Conservation (phyloP, 2,329 filamentous ascomycete species). For the Pseudopithomyces maydicus region DNA sequence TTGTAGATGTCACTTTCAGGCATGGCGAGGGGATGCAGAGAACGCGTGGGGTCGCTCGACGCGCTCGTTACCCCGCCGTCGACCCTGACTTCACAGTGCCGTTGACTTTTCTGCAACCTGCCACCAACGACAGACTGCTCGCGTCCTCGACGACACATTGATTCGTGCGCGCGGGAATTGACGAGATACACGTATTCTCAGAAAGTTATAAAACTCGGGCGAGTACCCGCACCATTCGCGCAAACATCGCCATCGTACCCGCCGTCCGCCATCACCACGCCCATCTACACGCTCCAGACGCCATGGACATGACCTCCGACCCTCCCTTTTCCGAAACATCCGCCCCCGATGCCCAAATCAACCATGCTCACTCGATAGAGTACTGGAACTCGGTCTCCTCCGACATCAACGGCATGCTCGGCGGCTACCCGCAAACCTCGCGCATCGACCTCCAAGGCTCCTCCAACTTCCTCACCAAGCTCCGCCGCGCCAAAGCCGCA, state of each 20-base stretch:
- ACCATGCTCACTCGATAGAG: conserved; percentile 48
- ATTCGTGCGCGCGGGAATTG: too few relatives aligned
- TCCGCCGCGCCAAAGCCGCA: conserved; percentile 48
- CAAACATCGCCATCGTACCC: not conserved
- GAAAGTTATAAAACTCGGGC: too few relatives aligned
- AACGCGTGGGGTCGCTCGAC: not conserved
- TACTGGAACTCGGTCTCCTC: conserved; percentile 61
- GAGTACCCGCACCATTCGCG: too few relatives aligned
- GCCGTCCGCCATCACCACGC: not conserved
- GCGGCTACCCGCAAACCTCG: conserved; percentile 71
- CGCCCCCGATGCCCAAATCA: conserved; percentile 50
- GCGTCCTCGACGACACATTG: too few relatives aligned
- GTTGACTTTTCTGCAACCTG: too few relatives aligned
- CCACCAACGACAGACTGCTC: not conserved
- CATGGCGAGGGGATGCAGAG: not conserved
- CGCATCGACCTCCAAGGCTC: conserved; percentile 74
- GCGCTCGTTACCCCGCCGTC: conserved; percentile 11
- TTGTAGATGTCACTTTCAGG: not conserved
- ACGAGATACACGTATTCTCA: too few relatives aligned
- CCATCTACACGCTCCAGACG: not conserved
- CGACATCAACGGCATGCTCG: conserved; percentile 77
- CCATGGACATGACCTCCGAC: conserved; percentile 31
- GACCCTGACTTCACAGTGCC: not conserved
- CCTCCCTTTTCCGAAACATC: conserved; percentile 22
- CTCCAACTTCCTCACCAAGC: conserved; percentile 70